Conservation (phyloP, 495 filamentous ascomycete genomes). For the Neurospora intermedia region DNA sequence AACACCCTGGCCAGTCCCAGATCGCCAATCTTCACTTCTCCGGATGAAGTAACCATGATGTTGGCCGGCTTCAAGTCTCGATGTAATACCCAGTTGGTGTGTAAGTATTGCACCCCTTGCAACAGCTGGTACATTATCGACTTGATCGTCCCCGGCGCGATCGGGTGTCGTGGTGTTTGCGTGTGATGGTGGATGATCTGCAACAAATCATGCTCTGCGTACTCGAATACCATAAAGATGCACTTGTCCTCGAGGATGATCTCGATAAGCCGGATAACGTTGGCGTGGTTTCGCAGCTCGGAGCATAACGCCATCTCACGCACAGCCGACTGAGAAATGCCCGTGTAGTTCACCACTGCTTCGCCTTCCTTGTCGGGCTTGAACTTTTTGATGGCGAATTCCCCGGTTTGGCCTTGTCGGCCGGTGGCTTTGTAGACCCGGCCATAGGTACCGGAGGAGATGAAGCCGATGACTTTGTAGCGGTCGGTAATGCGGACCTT, state of each 20-base stretch:
- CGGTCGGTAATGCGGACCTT: slow-evolving; percentile 83
- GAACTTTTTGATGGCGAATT: slow-evolving; percentile 99
- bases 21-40: slow-evolving; percentile 89
- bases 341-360: slow-evolving; percentile 74
- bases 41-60: slow-evolving; percentile 89
- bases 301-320: slow-evolving; percentile 98
- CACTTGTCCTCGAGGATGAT: slow-evolving; percentile 98
- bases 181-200: slow-evolving; percentile 99
- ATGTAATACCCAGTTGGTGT: slow-evolving; percentile 95
- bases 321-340: slow-evolving; percentile 93
- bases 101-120: slow-evolving; percentile 87
- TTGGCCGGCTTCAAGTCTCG: slow-evolving; percentile 96
- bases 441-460: slow-evolving; percentile 97
- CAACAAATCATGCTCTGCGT: slow-evolving; percentile 91
- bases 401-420: slow-evolving; percentile 57
- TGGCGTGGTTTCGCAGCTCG: slow-evolving; percentile 68
- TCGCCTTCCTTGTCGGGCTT: slow-evolving; percentile 99
- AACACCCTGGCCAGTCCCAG: slow-evolving; percentile 86
- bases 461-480: slow-evolving; percentile 96
- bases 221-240: slow-evolving; percentile 99
- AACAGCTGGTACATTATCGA: slow-evolving; percentile 91
- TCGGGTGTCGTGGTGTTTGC: slow-evolving; percentile 72
- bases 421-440: slow-evolving; percentile 92
- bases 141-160: slow-evolving; percentile 79
- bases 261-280: slow-evolving; percentile 85